Evolutionary conservation across 176 grass and related monocot species (phyloP), one percentile per base, ranked within the genome.

Genomic region (Raddia guianensis): DNA sequence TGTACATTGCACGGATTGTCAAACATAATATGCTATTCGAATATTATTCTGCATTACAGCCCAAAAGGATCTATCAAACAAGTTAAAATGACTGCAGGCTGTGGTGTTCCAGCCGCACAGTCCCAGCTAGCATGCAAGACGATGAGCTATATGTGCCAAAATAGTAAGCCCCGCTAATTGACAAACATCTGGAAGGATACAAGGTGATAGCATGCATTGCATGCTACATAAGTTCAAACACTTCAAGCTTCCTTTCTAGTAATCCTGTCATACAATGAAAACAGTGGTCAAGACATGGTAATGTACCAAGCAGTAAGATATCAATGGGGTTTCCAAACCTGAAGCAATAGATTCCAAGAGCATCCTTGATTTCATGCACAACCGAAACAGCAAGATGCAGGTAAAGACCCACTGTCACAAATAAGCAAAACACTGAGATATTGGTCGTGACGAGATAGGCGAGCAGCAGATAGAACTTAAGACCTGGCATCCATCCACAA

Each of bases 311-410:
- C 40, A 49, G 49, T 13, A 14, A 68, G 34, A 49, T 1, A 42
- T 12, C 8, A 83, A 12, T 14, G 5, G 13, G 0, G 5, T 44
- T 75, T 81, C 12, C 68, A 69, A 10, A 96, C 97, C 93, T 95
- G 92, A 99, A 99, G 89, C 97, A 99, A 63, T 90, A 96, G 48
- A 99, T 99, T 89, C 90, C 93, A 57, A 99, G 93, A 77, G 97
- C 93, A 80, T 93, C 85, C 81, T 90, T 93, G 34, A 99, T 99
- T 93, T 99, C 97, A 68, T 88, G 86, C 58, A 95, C 90, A 50
- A 99, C 97, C 16, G 97, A 99, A 73, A 92, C 78, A 0, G 97
- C 93, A 70, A 99, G 90, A 83, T 95, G 76, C 42, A 99, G 62
- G 85, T 99, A 96, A 64, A 99, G 84, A 33, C 91, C 85, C 84